Evolutionary conservation across 2,329 filamentous ascomycete species (phyloP).

Genomic region (Colletotrichum acutatum): DNA sequence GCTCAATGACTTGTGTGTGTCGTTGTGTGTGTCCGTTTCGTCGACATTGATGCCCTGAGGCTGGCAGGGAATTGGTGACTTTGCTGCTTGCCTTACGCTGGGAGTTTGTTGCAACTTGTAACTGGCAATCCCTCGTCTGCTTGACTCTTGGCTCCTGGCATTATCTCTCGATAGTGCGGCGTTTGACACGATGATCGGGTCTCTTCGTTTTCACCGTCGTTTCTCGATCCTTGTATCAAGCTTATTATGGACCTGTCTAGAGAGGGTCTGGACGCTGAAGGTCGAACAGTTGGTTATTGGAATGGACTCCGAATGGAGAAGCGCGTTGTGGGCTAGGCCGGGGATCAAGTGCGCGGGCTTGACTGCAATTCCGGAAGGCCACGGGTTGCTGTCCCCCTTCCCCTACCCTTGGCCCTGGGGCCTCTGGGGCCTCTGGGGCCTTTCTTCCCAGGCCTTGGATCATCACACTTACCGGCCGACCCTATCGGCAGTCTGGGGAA

Average conservation of each 20-base stretch:
- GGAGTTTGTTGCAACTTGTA: slow-evolving; percentile 3
- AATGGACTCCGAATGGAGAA: not conserved
- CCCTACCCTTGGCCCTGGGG: not conserved
- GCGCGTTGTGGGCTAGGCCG: slow-evolving; percentile 3
- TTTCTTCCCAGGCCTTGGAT: not conserved
- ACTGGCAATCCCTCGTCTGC: not conserved
- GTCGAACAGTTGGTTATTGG: not conserved
- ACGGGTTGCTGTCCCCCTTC: slow-evolving; percentile 17
- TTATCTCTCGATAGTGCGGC: not conserved
- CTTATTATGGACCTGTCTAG: not conserved
- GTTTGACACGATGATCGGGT: not conserved
- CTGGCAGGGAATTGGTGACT: not conserved
- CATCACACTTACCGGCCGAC: slow-evolving; percentile 8
- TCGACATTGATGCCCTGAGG: slow-evolving; percentile 14
- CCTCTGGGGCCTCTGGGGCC: not conserved
- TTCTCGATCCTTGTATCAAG: not conserved
- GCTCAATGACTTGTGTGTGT: not conserved
- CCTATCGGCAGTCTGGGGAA: slow-evolving; percentile 34
- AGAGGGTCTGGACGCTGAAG: not conserved
- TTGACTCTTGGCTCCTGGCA: not conserved
- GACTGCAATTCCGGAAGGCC: slow-evolving; percentile 30
- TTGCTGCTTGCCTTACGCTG: not conserved
- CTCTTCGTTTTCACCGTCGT: not conserved
- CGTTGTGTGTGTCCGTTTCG: slow-evolving; percentile 1
- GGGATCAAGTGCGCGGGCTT: not conserved